phyloP scores from a whole-genome alignment of 129 eudicot species.

The Chrysanthemum seticuspe region DNA sequence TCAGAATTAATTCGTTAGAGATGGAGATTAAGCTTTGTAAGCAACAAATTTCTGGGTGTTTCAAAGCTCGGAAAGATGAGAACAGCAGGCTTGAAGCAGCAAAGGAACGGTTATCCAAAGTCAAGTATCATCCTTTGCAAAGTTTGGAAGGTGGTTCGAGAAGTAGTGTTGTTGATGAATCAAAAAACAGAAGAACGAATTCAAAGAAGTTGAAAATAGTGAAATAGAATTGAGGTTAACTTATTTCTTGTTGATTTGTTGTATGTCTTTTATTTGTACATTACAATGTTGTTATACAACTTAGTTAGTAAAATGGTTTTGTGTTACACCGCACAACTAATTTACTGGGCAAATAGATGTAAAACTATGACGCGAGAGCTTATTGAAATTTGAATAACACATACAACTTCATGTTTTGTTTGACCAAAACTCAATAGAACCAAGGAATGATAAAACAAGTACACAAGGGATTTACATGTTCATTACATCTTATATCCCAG shows the following conservation, averaged over 20 bases:
- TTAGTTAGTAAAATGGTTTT: background rate
- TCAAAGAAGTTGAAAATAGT: constrained; percentile 26
- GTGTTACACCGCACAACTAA: background rate
- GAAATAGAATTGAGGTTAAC: constrained; percentile 10
- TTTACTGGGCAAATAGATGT: background rate
- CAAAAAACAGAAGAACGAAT: constrained; percentile 34
- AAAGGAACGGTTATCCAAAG: constrained; percentile 50
- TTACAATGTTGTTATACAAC: background rate
- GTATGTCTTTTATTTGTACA: constrained; percentile 21
- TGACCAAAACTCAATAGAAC: background rate
- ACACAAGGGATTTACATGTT: background rate
- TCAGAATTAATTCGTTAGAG: constrained; percentile 61
- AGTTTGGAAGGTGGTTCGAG: constrained; percentile 23
- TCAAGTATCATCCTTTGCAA: constrained; percentile 65
- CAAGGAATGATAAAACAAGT: background rate
- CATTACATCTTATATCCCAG: background rate
- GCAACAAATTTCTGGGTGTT: constrained; percentile 58
- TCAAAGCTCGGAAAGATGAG: constrained; percentile 59
- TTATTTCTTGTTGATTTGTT: background rate
- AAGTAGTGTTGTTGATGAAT: constrained; percentile 27
- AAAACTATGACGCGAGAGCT: background rate
- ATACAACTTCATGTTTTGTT: background rate
- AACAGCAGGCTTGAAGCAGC: constrained; percentile 54
- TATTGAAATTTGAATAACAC: constrained; percentile 8
- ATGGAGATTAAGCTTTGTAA: constrained; percentile 93